Percentiles rank a stretch among this genome's conserved stretches.
Conservation (phyloP, 352 stramenopile species). For the Globisporangium solare region DNA sequence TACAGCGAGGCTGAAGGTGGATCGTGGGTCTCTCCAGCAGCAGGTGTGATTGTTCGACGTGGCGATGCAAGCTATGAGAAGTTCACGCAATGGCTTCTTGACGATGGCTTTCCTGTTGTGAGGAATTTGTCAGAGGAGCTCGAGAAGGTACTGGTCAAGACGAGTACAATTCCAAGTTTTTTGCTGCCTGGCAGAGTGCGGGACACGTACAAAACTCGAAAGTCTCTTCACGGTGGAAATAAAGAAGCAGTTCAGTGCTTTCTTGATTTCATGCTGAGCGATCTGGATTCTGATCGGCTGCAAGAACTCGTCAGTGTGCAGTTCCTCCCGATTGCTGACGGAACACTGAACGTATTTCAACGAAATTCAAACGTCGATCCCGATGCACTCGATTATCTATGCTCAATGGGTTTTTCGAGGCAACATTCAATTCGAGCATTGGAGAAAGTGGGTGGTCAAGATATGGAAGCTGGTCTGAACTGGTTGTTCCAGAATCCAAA, state of each 20-base stretch:
- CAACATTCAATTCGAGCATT: slow-evolving; percentile 40
- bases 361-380: slow-evolving; percentile 18
- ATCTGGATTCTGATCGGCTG: slow-evolving; percentile 23
- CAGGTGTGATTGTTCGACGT: slow-evolving; percentile 42
- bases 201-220: slow-evolving; percentile 30
- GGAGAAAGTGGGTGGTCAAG: slow-evolving; percentile 22
- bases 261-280: slow-evolving; percentile 46
- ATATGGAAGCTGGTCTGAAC: slow-evolving; percentile 54
- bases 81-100: slow-evolving; percentile 37
- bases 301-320: slow-evolving; percentile 38
- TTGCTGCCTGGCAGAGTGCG: slow-evolving; percentile 33
- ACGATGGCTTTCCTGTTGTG: slow-evolving; percentile 44
- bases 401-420: slow-evolving; percentile 63
- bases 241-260: slow-evolving; percentile 27
- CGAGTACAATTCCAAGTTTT: slow-evolving; percentile 32
- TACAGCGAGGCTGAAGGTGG: slow-evolving; percentile 35
- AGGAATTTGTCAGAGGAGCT: slow-evolving; percentile 41
- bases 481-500: slow-evolving; percentile 63
- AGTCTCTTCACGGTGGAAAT: slow-evolving; percentile 40
- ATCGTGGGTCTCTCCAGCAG: slow-evolving; percentile 32
- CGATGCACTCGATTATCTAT: slow-evolving; percentile 39
- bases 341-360: slow-evolving; percentile 37
- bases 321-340: slow-evolving; percentile 56
- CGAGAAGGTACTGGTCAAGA: slow-evolving; percentile 45
- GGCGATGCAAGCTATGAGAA: slow-evolving; percentile 26